phyloP scores from a whole-genome alignment of 176 grass and related monocot genomes.

The Juncus inflexus region DNA sequence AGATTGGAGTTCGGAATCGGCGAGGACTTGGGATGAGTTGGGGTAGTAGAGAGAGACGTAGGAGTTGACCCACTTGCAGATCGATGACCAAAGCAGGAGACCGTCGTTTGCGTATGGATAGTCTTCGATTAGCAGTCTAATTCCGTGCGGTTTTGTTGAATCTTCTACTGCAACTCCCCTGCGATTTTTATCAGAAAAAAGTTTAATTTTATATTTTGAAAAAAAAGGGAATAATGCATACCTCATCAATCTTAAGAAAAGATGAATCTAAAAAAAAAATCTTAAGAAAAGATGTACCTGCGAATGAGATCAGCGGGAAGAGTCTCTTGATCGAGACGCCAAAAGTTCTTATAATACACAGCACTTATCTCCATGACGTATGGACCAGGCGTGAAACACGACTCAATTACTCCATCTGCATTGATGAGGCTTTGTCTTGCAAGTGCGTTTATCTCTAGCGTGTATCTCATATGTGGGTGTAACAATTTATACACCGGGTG shows the following conservation, averaged over 20 bases:
- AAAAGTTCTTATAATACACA: slow-evolving; percentile 57
- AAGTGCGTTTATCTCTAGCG: slow-evolving; percentile 91
- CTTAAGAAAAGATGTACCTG: slow-evolving; percentile 37
- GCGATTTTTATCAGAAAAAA: slow-evolving; percentile 21
- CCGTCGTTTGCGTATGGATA: slow-evolving; percentile 95
- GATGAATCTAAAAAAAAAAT: too few species aligned
- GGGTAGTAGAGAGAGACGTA: slow-evolving; percentile 93
- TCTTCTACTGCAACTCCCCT: slow-evolving; percentile 83
- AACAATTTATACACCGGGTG: slow-evolving; percentile 93
- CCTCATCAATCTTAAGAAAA: too few species aligned
- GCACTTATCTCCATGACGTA: slow-evolving; percentile 74
- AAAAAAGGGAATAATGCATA: too few species aligned
- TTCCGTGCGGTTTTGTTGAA: slow-evolving; percentile 56
- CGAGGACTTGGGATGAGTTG: slow-evolving; percentile 45
- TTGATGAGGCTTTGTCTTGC: slow-evolving; percentile 94
- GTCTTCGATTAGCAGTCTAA: slow-evolving; percentile 74
- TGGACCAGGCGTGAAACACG: slow-evolving; percentile 86
- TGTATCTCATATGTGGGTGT: slow-evolving; percentile 91
- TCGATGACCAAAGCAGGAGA: slow-evolving; percentile 85
- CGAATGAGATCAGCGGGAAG: slow-evolving; percentile 85
- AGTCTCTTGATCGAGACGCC: slow-evolving; percentile 80
- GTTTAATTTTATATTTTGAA: not conserved
- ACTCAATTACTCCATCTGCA: slow-evolving; percentile 86
- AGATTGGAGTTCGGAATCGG: slow-evolving; percentile 72
- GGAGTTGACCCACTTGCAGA: slow-evolving; percentile 63